Base-by-base conservation (phyloP, 495 filamentous ascomycete species). In the Penicillium parvum region DNA sequence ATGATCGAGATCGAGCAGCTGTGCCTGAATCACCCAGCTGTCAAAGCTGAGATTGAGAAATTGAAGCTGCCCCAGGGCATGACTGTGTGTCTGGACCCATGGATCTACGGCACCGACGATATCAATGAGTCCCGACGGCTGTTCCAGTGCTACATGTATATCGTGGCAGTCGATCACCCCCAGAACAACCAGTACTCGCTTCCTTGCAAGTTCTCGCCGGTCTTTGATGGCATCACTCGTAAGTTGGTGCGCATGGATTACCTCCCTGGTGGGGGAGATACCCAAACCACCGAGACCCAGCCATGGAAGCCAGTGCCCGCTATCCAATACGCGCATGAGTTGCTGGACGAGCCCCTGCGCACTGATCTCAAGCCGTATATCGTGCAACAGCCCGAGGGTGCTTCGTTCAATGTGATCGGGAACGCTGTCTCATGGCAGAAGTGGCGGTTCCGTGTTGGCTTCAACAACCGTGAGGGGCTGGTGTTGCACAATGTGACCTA, bases 161-260 rank as follows among this genome's bases (percentile, higher is more conserved):
- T 71, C 14, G 59, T 69, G 2, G 55, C 49, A 1, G 50, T 45
- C 1, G 60, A 72, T 37, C 66, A 72, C 30, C 61, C 66, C 2
- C 58, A 69, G 37, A 64, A 68, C 47, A 90, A 90, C 55, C 84
- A 91, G 50, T 95, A 95, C 60, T 79, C 86, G 0, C 74, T 86
- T 23, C 88, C 88, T 0, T 74, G 89, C 36, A 74, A 81, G 23
- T 84, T 92, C 50, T 89, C 83, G 4, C 87, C 88, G 0, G 85
- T 92, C 14, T 71, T 95, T 28, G 79, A 82, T 52, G 77, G 76
- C 1, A 70, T 75, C 18, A 79, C 76, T 1, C 73, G 74, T 57
- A 73, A 82, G 38, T 75, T 95, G 3, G 77, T 74, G 25, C 69
- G 73, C 7, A 75, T 77, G 55, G 73, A 76, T 43, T 67, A 68